phyloP scores from a whole-genome alignment of 495 filamentous ascomycete genomes.

The Haplographium delicatum region DNA sequence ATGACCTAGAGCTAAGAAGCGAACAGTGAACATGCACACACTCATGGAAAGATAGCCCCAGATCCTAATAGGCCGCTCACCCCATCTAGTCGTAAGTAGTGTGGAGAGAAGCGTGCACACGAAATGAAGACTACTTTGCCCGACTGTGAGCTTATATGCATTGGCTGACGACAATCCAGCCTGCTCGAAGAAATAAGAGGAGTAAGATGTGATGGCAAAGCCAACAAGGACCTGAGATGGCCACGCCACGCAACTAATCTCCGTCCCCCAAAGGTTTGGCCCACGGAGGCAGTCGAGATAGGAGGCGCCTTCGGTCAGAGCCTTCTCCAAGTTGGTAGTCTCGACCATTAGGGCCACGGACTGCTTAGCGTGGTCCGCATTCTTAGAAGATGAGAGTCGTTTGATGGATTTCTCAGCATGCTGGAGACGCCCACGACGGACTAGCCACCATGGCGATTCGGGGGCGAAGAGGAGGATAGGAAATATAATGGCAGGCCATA shows the following conservation, averaged over 20 bases:
- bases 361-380: slow-evolving; percentile 44
- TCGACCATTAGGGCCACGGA: slow-evolving; percentile 53
- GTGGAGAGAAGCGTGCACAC: slow-evolving; percentile 35
- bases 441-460: slow-evolving; percentile 47
- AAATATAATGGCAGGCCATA: slow-evolving; percentile 45
- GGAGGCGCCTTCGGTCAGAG: slow-evolving; percentile 49
- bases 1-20: too few species aligned
- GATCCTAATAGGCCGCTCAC: slow-evolving; percentile 8
- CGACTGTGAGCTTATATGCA: slow-evolving; percentile 35
- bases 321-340: slow-evolving; percentile 54
- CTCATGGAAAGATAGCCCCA: background rate
- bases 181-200: slow-evolving; percentile 57
- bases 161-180: slow-evolving; percentile 45
- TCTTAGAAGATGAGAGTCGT: slow-evolving; percentile 41
- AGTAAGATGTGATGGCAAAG: slow-evolving; percentile 47
- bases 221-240: slow-evolving; percentile 44
- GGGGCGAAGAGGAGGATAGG: slow-evolving; percentile 37
- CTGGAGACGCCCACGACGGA: slow-evolving; percentile 46
- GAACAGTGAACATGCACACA: too few species aligned
- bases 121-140: slow-evolving; percentile 29
- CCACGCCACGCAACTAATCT: slow-evolving; percentile 45
- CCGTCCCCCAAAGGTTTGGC: slow-evolving; percentile 47
- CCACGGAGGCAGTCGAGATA: slow-evolving; percentile 51
- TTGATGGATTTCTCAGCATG: slow-evolving; percentile 42
- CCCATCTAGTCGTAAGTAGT: slow-evolving; percentile 7